Base-by-base conservation (phyloP, 140 eudicot species). In the Cichorium intybus region DNA sequence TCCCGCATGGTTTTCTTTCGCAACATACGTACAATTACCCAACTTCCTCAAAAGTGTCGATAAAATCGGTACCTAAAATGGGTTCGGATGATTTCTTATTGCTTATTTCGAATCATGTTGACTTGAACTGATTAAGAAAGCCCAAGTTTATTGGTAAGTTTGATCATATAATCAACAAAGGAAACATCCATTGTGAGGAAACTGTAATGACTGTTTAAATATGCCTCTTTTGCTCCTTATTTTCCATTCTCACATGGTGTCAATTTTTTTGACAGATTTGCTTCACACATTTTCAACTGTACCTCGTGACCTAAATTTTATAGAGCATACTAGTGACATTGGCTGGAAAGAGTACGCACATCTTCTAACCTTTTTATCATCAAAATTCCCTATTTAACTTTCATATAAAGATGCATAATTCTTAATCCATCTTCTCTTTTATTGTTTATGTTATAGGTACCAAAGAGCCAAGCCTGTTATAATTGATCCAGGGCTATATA, bases 311-410 rank as follows among this genome's bases (percentile, higher is more conserved):
- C 85, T 87, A 29, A 87, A 87, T 51, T 84, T 87, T 57, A 84
- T 87, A 41, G 96, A 87, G 74, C 96, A 87, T 48, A 87, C 96
- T n/a, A 82, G 96, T 45, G 87, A 88, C 82, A 81, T 88, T 76
- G 95, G 90, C 9, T 85, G 95, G 96, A 88, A 85, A 75, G 95
- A 85, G 96, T 82, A 85, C 11, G 92, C 65, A 22, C 82, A 47
- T 70, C 27, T 22, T 55, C 64, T 64, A 72, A 39, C 60, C 16
- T 56, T 62, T 33, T 27, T 7, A 43, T 14, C 31, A 50, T 24
- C 35, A 52, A 24, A 52, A 37, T 69, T 53, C 52, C 62, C 16
- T 39, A 55, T 10, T 10, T 62, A 12, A 12, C 55, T 24, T 41
- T 26, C 34, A n/a, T 37, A 18, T 15, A 7, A 9, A 7, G 18